Evolutionary conservation across 768 basidiomycete genomes (phyloP).

Genomic region (Lactifluus piperatus): DNA sequence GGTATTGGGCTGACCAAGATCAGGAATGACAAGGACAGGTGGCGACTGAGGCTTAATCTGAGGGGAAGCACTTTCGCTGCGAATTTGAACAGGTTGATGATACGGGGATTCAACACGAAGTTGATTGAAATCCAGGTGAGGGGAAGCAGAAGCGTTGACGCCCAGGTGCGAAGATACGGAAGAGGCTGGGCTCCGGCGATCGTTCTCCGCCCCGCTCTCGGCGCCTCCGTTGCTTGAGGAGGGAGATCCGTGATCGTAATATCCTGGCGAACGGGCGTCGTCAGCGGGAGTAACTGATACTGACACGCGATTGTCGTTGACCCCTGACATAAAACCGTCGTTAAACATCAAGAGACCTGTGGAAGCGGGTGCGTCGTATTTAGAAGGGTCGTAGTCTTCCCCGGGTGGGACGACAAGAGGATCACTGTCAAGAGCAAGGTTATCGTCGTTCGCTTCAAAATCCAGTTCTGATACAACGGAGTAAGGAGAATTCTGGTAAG

Average conservation of each 20-base stretch:
- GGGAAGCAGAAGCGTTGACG: slow-evolving; percentile 41
- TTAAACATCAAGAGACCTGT: slow-evolving; percentile 23
- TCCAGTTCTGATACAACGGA: slow-evolving; percentile 60
- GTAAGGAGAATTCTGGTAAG: slow-evolving; percentile 64
- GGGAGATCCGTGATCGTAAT: slow-evolving; percentile 58
- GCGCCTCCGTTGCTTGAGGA: slow-evolving; percentile 42
- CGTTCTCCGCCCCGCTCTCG: slow-evolving; percentile 39
- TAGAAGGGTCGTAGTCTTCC: slow-evolving; percentile 62
- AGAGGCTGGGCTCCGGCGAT: slow-evolving; percentile 50
- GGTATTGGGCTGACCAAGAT: slow-evolving; percentile 32
- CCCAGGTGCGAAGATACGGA: slow-evolving; percentile 55
- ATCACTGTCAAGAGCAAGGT: slow-evolving; percentile 37
- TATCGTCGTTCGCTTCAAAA: slow-evolving; percentile 28
- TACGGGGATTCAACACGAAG: slow-evolving; percentile 58
- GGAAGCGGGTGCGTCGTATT: slow-evolving; percentile 51
- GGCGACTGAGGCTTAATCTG: slow-evolving; percentile 55
- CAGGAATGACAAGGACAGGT: slow-evolving; percentile 49
- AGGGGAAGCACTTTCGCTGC: slow-evolving; percentile 33
- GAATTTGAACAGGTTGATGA: slow-evolving; percentile 41
- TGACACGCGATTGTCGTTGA: slow-evolving; percentile 35
- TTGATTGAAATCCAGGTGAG: slow-evolving; percentile 47
- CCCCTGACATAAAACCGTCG: slow-evolving; percentile 40
- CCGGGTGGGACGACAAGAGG: slow-evolving; percentile 28
- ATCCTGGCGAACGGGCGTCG: slow-evolving; percentile 31
- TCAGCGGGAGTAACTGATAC: slow-evolving; percentile 29